A percentile compares a stretch with the other conserved stretches of the same genome.
Evolutionary conservation across 768 basidiomycete species (phyloP).

Genomic region (Tulasnella sp.): DNA sequence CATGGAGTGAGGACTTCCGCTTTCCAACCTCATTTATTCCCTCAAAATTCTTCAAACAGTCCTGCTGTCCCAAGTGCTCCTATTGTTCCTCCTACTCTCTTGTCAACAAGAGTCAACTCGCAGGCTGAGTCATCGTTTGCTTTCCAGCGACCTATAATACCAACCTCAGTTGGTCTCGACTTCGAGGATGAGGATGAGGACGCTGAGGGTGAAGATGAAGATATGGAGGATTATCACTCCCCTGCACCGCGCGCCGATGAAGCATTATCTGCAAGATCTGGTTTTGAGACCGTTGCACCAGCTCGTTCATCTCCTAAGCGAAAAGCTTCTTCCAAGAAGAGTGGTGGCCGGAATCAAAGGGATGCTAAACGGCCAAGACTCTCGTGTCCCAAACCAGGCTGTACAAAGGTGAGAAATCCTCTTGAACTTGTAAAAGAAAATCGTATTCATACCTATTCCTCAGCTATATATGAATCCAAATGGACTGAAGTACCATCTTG

Average conservation of each 20-base stretch:
- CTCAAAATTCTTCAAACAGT: too few relatives aligned
- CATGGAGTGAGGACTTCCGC: too few relatives aligned
- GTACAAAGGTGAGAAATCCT: conserved; percentile 36
- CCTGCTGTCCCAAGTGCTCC: too few relatives aligned
- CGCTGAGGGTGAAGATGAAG: conserved; percentile 8
- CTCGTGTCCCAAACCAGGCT: conserved; percentile 27
- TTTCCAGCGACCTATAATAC: neutral
- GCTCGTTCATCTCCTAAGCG: neutral
- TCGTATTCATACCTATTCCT: neutral
- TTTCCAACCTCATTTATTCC: too few relatives aligned
- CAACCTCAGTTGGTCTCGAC: neutral
- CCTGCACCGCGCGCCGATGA: neutral
- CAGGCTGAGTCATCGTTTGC: conserved; percentile 1
- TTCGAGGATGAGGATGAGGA: conserved; percentile 7
- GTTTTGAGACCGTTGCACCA: neutral
- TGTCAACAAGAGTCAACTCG: too few relatives aligned
- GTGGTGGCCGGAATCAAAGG: conserved; percentile 7
- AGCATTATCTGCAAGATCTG: neutral
- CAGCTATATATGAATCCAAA: conserved; percentile 53
- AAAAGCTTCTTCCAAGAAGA: conserved; percentile 15
- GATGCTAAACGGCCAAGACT: conserved; percentile 8
- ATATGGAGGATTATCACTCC: conserved; percentile 1
- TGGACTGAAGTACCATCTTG: conserved; percentile 53
- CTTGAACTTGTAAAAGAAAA: neutral
- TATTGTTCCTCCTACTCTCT: too few relatives aligned